These are phyloP conservation scores for Diddensiella caesifluorescens DNA, from an alignment of 805 yeast species.

Conservation along the genomic window DNA sequence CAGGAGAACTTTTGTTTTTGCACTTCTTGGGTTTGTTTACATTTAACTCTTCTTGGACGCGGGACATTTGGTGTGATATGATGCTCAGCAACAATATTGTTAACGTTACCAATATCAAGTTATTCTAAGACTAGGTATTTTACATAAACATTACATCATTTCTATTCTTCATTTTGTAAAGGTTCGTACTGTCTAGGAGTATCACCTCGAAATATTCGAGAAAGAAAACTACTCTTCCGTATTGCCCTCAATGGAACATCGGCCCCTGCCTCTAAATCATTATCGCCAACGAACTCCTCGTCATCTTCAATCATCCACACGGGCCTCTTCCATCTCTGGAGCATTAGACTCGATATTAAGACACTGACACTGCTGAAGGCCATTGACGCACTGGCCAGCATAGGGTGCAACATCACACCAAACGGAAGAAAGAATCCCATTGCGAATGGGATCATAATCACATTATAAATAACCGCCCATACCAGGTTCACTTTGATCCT, in stretches of 20 bases:
- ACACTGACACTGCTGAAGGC: constrained; percentile 89
- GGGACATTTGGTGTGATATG: too few relatives aligned
- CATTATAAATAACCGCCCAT: constrained; percentile 81
- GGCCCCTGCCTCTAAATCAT: not conserved
- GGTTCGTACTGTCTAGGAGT: not conserved
- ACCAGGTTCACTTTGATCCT: constrained; percentile 78
- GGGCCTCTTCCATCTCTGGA: constrained; percentile 49
- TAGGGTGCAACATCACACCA: constrained; percentile 70
- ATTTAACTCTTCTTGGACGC: too few relatives aligned
- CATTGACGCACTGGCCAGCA: constrained; percentile 91
- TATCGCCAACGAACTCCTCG: not conserved
- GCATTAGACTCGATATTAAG: constrained; percentile 67
- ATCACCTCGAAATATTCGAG: not conserved
- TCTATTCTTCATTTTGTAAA: not conserved
- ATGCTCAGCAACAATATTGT: too few relatives aligned
- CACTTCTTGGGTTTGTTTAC: too few relatives aligned
- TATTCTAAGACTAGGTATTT: too few relatives aligned
- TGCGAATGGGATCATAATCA: constrained; percentile 89
- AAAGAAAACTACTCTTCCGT: not conserved
- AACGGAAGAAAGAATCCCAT: constrained; percentile 86
- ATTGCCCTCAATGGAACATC: not conserved
- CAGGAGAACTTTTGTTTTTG: too few relatives aligned
- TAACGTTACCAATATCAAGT: too few relatives aligned
- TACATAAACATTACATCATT: too few relatives aligned
- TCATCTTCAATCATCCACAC: not conserved